A percentile compares a stretch with the other conserved stretches of the same genome.
Evolutionary conservation across 192 early-diverging fungal species (phyloP).

Genomic region (Coemansia pectinata): DNA sequence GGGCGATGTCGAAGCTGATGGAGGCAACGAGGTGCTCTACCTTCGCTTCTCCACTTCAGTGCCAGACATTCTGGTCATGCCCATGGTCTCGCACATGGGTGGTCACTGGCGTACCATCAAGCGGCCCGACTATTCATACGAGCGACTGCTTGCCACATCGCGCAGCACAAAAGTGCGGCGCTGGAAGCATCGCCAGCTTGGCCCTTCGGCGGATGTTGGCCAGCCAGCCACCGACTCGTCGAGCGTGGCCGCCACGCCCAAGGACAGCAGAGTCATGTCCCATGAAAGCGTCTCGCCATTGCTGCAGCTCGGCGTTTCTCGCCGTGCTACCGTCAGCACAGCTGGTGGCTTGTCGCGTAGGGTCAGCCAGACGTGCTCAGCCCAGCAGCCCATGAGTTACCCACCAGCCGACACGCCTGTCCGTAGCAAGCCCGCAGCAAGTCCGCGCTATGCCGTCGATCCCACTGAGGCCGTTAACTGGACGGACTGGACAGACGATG

Average conservation of each 20-base stretch:
- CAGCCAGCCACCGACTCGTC: not conserved
- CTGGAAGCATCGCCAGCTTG: constrained; percentile 3
- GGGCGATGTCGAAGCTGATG: constrained; percentile 1
- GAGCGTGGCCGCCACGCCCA: not conserved
- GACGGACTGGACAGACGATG: constrained; percentile 30
- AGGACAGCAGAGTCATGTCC: not conserved
- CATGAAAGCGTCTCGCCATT: not conserved
- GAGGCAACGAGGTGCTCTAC: constrained; percentile 2
- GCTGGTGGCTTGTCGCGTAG: not conserved
- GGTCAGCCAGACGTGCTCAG: not conserved
- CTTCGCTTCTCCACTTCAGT: constrained; percentile 19
- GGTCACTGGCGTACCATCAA: constrained; percentile 19
- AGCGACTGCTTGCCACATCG: constrained; percentile 28
- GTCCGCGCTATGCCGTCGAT: not conserved
- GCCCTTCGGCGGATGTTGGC: not conserved
- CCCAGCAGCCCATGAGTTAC: not conserved
- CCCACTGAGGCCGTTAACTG: constrained; percentile 12
- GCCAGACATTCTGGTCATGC: constrained; percentile 31
- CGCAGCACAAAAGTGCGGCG: constrained; percentile 30
- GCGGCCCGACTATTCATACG: constrained; percentile 32
- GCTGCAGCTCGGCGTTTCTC: not conserved
- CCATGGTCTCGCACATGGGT: constrained; percentile 9
- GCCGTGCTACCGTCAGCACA: constrained; percentile 1
- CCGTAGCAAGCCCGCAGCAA: not conserved
- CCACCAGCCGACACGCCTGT: not conserved